Evolutionary conservation across 768 basidiomycete genomes (phyloP).

Genomic region (Gloeopeniophorella convolvens): DNA sequence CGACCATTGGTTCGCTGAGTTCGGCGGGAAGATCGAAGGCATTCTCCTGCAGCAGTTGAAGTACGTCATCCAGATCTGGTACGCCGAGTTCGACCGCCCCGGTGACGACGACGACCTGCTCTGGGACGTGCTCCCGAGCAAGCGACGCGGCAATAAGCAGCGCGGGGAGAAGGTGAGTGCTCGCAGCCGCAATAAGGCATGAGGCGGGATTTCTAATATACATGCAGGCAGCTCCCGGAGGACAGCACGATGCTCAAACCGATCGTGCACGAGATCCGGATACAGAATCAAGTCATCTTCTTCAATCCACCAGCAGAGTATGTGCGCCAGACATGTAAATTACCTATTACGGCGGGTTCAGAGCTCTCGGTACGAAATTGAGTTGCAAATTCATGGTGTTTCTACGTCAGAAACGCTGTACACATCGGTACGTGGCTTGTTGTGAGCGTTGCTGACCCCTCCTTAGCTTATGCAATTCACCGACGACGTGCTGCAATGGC

Average conservation of each 20-base stretch:
- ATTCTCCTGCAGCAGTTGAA: slow-evolving; percentile 71
- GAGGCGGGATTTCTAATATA: background rate
- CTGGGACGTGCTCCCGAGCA: slow-evolving; percentile 47
- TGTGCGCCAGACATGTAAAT: slow-evolving; percentile 83
- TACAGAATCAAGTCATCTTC: slow-evolving; percentile 99
- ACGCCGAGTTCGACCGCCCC: slow-evolving; percentile 70
- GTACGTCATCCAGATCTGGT: slow-evolving; percentile 82
- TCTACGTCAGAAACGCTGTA: too few species aligned
- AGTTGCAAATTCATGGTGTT: too few species aligned
- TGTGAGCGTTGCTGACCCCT: too few species aligned
- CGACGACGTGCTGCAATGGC: too few species aligned
- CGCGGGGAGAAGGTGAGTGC: slow-evolving; percentile 64
- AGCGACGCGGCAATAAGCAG: slow-evolving; percentile 64
- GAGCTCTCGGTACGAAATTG: too few species aligned
- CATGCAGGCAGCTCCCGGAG: slow-evolving; percentile 50
- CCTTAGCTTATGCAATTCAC: too few species aligned
- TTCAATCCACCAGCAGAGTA: slow-evolving; percentile 96
- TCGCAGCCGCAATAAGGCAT: background rate
- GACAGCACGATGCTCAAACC: slow-evolving; percentile 73
- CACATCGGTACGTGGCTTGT: too few species aligned
- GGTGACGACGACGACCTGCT: slow-evolving; percentile 58
- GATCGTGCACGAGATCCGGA: slow-evolving; percentile 91
- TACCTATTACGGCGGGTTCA: too few species aligned
- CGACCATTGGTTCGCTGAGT: slow-evolving; percentile 49
- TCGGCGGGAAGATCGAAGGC: slow-evolving; percentile 70